Evolutionary conservation across 768 basidiomycete species (phyloP), one percentile per base, ranked within the genome.

Genomic region (Amylocystis lapponica): DNA sequence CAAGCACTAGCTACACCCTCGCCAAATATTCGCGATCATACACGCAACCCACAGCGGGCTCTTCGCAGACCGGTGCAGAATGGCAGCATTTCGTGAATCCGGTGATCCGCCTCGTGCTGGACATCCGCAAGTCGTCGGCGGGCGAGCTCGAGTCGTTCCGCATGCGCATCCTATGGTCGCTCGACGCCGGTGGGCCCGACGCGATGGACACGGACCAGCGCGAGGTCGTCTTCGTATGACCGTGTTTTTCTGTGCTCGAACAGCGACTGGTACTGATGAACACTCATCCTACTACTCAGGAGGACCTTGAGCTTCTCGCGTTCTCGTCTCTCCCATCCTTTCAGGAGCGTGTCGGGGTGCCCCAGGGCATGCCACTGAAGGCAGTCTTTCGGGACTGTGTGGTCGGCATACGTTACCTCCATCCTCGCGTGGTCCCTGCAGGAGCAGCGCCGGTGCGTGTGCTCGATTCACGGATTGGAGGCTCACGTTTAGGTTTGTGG

Each of bases 71-170:
- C 41, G 38, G 69, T 26, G 55, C 68, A 2, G 83, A 86, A 57
- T 89, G 86, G 86, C 82, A 86, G 54, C 86, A 88, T 55, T 87
- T 81, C 52, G 74, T 74, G 16, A 86, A 88, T 51, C 85, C 86
- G 1, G 60, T 71, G 38, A 75, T 89, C 45, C 72, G 66, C 29
- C 70, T 88, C 23, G 61, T 74, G 19, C 67, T 89, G 23, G 84
- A 89, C 56, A 67, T 71, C 26, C 77, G 67, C 51, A 66, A 71
- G 21, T 63, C 62, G 4, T 63, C 66, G 12, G 34, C 38, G 4
- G 70, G 69, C 17, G 70, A 72, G 29, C 67, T 84, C 4, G 75
- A 79, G 48, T 85, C 83, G 33, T 76, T 84, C 49, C 67, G 80
- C 29, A 59, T 86, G 48, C 76, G 77, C 23, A 75, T 88, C 33